Percentiles rank a stretch among this genome's conserved stretches.
Conservation (phyloP, 2,329 filamentous ascomycete species). For the Ophiocordyceps camponoti-rufipedis region DNA sequence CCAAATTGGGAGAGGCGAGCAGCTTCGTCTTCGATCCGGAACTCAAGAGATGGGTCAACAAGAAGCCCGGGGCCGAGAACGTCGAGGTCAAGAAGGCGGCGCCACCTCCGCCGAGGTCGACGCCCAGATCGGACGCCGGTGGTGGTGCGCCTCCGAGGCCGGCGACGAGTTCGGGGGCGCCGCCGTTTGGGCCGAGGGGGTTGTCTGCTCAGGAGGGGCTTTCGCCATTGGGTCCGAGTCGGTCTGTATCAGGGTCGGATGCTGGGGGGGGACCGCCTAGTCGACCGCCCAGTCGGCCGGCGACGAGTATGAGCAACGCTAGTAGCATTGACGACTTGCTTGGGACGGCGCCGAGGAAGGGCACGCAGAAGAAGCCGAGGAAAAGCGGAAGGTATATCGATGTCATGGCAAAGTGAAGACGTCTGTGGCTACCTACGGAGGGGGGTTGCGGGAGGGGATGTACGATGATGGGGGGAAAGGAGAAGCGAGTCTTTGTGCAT, state of each 20-base stretch:
- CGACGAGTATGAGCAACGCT: slow-evolving; percentile 76
- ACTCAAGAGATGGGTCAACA: slow-evolving; percentile 97
- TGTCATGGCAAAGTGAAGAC: slow-evolving; percentile 62
- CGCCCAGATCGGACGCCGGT: slow-evolving; percentile 32
- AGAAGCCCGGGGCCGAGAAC: slow-evolving; percentile 59
- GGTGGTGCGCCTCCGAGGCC: slow-evolving; percentile 9
- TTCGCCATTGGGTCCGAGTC: slow-evolving; percentile 23
- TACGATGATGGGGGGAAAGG: neutral
- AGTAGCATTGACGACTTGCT: slow-evolving; percentile 89
- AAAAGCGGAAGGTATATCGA: slow-evolving; percentile 85
- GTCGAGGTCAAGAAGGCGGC: slow-evolving; percentile 42
- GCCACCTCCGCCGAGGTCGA: slow-evolving; percentile 59
- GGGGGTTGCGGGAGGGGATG: neutral
- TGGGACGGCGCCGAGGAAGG: slow-evolving; percentile 52
- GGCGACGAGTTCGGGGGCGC: slow-evolving; percentile 8
- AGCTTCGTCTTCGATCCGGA: slow-evolving; percentile 90
- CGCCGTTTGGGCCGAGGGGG: slow-evolving; percentile 5
- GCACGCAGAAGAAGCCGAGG: slow-evolving; percentile 48
- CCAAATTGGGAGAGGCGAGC: slow-evolving; percentile 86
- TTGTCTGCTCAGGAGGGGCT: too few relatives aligned
- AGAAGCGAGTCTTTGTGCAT: neutral
- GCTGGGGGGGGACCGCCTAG: slow-evolving; percentile 18
- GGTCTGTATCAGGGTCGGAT: slow-evolving; percentile 29
- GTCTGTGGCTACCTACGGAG: neutral
- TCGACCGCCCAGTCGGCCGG: slow-evolving; percentile 48